Percentiles rank a stretch among this genome's conserved stretches.
phyloP scores from a whole-genome alignment of 208 protist species.

The Acanthamoeba sp. region DNA sequence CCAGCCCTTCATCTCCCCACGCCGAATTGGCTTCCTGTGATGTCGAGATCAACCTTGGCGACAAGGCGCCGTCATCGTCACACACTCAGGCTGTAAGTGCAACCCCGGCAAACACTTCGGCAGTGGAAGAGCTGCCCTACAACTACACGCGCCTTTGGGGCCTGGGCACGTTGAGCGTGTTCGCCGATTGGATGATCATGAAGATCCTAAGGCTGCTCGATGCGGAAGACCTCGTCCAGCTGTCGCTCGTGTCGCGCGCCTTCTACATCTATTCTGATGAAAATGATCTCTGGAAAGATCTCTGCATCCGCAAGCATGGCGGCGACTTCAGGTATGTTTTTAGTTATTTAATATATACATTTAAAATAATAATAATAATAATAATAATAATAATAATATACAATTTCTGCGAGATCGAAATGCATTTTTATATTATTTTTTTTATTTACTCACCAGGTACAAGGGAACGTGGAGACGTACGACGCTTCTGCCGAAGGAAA shows the following conservation, averaged over 20 bases:
- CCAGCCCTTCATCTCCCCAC: neutral
- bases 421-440: neutral
- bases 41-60: neutral
- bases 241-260: conserved; percentile 55
- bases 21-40: neutral
- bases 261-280: conserved; percentile 71
- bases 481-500: conserved; percentile 47
- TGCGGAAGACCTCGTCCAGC: conserved; percentile 40
- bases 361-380: neutral
- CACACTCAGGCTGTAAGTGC: too few species aligned
- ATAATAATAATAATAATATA: neutral
- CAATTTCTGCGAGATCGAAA: neutral
- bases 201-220: conserved; percentile 54
- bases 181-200: conserved; percentile 57
- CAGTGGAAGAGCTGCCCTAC: neutral
- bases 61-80: too few species aligned
- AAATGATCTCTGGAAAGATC: conserved; percentile 65
- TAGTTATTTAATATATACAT: neutral
- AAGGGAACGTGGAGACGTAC: conserved; percentile 71
- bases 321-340: conserved; percentile 33
- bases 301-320: conserved; percentile 71
- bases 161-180: conserved; percentile 68
- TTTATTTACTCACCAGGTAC: conserved; percentile 15
- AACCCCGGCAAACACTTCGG: too few species aligned
- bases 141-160: conserved; percentile 37